Base-by-base conservation (phyloP, 1,284 basidiomycete genomes). In the Volvariella volvacea region DNA sequence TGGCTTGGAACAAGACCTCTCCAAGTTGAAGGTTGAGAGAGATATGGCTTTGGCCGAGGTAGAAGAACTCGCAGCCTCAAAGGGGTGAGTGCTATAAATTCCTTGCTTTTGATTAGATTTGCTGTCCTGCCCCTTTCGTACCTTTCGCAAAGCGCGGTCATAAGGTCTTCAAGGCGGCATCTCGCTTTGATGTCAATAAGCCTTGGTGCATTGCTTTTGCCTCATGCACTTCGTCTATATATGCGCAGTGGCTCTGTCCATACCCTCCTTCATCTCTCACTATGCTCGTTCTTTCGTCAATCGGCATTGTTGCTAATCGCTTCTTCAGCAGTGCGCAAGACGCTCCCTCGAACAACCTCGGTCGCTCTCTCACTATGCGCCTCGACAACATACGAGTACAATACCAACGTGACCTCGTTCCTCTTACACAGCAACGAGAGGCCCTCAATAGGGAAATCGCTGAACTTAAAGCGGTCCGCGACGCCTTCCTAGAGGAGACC, bases 21-120 rank as follows among this genome's bases (percentile, higher is more conserved):
- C 92, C 15, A 87, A 87, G 54, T 68, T 99, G 45, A 86, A 80
- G 55, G 88, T 85, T 0, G 90, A 98, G 64, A 76, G 95, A 17
- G 95, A 98, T 56, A 78, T 98, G 66, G 80, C 88, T 7, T 65
- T 96, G 45, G 93, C 92, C 1, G 95, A 99, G 61, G 82, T 97
- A 16, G 93, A 95, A 57, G 92, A 97, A 65, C 73, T 99, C 17
- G 76, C 82, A 20, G 78, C 77, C 16, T 74, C 76, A 1, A 87
- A 81, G 64, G 78, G 74, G 89, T 88, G 55, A 49, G 71, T 16
- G 20, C 19, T 40, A n/a, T 30, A 33, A 22, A 19, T 9, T 25
- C 30, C 32, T 16, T 44, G 22, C 15, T 12, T 17, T 36, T 43
- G 17, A 43, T 45, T 32, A 3, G 42, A 6, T 40, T 42, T 20